phyloP scores from a whole-genome alignment of 345 rosid species.

The Cardamine chenopodiifolia region DNA sequence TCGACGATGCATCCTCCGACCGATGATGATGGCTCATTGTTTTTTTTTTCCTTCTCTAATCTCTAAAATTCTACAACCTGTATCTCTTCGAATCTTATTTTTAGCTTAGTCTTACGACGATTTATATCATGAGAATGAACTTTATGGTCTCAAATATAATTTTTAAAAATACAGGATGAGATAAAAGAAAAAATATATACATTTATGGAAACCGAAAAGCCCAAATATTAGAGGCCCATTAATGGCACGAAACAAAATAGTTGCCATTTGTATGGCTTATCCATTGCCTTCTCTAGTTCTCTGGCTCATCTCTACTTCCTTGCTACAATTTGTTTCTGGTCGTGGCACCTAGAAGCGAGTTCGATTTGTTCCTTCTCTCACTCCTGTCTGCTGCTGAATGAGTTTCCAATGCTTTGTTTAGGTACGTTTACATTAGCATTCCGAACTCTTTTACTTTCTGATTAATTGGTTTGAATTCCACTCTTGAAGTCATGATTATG shows the following conservation, averaged over 20 bases:
- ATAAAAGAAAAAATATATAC: not conserved
- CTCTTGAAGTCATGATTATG: not conserved
- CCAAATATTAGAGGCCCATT: constrained; percentile 13
- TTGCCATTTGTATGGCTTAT: constrained; percentile 14
- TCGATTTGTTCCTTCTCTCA: not conserved
- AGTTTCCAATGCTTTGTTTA: constrained; percentile 21
- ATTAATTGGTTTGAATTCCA: not conserved
- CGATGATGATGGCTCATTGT: constrained; percentile 4
- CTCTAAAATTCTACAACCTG: not conserved
- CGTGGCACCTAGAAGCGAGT: not conserved
- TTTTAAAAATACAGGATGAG: not conserved
- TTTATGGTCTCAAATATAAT: not conserved
- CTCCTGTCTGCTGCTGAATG: not conserved
- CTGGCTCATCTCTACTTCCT: not conserved
- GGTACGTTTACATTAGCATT: constrained; percentile 5
- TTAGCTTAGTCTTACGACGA: not conserved
- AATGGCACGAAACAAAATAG: not conserved
- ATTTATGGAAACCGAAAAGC: not conserved
- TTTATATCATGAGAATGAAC: not conserved
- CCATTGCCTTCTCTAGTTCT: constrained; percentile 14
- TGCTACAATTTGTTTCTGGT: not conserved
- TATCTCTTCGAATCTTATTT: not conserved
- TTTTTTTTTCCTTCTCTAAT: not conserved
- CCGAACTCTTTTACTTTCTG: not conserved
- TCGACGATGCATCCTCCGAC: constrained; percentile 5